These are phyloP conservation scores for Alternaria brassicicola DNA, from an alignment of 2,329 filamentous ascomycete genomes.

Conservation along the genomic window DNA sequence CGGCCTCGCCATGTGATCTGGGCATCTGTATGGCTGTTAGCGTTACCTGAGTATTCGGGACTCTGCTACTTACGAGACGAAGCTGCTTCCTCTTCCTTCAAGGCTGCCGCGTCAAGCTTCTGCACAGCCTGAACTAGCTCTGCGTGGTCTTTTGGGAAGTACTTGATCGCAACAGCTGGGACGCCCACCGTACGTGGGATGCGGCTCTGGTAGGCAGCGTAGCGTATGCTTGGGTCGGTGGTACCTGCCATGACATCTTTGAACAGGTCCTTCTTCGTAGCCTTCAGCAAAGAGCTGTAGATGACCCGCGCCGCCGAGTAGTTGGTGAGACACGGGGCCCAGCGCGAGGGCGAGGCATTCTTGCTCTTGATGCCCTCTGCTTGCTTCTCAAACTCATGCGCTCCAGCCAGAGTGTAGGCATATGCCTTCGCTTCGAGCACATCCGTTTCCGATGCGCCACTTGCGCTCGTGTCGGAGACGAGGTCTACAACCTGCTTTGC, in stretches of 20 bases:
- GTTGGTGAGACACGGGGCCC: conserved; percentile 76
- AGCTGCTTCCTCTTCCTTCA: conserved; percentile 56
- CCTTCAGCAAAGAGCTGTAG: conserved; percentile 75
- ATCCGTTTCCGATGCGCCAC: conserved; percentile 71
- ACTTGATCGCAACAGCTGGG: conserved; percentile 75
- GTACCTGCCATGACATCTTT: conserved; percentile 85
- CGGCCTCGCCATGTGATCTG: conserved; percentile 85
- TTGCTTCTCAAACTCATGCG: conserved; percentile 84
- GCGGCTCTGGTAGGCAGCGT: conserved; percentile 90
- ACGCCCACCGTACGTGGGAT: conserved; percentile 85
- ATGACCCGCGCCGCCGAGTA: conserved; percentile 81
- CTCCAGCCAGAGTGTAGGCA: conserved; percentile 74
- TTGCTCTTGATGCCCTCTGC: conserved; percentile 51
- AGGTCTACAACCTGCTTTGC: conserved; percentile 71
- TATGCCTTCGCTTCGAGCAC: conserved; percentile 88
- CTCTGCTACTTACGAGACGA: conserved; percentile 53
- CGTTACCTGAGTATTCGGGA: no score
- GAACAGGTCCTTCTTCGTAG: conserved; percentile 75
- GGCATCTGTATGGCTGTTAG: conserved; percentile 46
- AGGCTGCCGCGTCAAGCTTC: conserved; percentile 65
- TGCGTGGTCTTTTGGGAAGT: conserved; percentile 71
- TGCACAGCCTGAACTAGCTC: conserved; percentile 71
- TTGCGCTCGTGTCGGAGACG: conserved; percentile 67
- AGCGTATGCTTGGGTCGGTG: conserved; percentile 91
- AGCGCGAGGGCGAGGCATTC: conserved; percentile 59